Percentiles rank a stretch among this genome's conserved stretches.
Conservation (phyloP, 108 stramenopile genomes). For the Aurantiochytrium sp. region DNA sequence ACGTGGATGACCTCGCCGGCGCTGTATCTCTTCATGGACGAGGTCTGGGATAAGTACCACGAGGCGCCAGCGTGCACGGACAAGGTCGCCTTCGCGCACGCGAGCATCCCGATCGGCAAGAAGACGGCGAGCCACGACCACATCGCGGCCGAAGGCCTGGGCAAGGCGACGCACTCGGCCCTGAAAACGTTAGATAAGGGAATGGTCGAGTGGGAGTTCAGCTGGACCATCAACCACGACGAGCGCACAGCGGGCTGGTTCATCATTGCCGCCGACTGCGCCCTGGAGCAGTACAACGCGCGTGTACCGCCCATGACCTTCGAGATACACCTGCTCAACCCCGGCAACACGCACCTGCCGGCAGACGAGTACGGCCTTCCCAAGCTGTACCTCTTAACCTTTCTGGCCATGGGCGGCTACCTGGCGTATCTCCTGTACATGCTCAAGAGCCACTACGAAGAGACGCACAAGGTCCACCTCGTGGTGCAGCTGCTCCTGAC, state of each 20-base stretch:
- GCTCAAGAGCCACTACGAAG: not conserved
- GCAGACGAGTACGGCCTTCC: slow-evolving; percentile 20
- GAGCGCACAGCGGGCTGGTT: slow-evolving; percentile 17
- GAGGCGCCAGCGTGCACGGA: not conserved
- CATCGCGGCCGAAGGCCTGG: not conserved
- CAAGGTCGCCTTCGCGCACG: not conserved
- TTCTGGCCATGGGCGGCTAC: not conserved
- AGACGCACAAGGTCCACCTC: not conserved
- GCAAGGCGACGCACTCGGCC: not conserved
- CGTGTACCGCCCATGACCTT: not conserved
- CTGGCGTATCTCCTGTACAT: not conserved
- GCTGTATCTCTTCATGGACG: slow-evolving; percentile 23
- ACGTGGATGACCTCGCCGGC: slow-evolving; percentile 14
- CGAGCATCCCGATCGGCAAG: not conserved
- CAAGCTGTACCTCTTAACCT: slow-evolving; percentile 14
- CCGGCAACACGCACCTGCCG: slow-evolving; percentile 16
- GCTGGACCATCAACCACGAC: not conserved
- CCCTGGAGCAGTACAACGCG: slow-evolving; percentile 7
- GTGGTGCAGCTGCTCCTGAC: slow-evolving; percentile 12
- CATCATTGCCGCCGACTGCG: not conserved
- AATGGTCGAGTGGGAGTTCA: slow-evolving; percentile 29
- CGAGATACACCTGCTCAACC: not conserved
- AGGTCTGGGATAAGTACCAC: slow-evolving; percentile 24
- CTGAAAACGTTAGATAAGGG: not conserved
- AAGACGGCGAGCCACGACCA: not conserved